Percentiles rank a stretch among this genome's conserved stretches.
phyloP scores from a whole-genome alignment of 371 early-diverging fungal species.

The Lichtheimia hyalospora region DNA sequence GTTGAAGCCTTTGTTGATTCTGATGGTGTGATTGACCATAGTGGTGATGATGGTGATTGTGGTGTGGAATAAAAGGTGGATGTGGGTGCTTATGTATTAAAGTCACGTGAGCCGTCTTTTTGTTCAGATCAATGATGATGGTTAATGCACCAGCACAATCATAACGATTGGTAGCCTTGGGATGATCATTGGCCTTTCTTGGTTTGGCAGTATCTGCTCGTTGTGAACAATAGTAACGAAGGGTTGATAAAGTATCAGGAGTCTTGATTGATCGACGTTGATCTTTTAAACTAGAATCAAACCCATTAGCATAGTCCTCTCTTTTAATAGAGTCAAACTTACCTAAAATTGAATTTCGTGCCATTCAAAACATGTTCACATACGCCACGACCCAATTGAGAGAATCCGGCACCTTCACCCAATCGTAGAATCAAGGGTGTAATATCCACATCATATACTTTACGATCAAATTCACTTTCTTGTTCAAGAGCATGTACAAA shows the following conservation, averaged over 20 bases:
- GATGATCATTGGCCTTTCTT: conserved; percentile 40
- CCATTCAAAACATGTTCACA: conserved; percentile 47
- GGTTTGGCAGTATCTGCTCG: conserved; percentile 48
- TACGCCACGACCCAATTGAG: conserved; percentile 46
- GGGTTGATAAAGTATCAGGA: conserved; percentile 44
- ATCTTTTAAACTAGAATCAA: conserved; percentile 40
- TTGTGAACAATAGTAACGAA: conserved; percentile 53
- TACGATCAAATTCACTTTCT: conserved; percentile 42
- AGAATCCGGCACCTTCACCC: conserved; percentile 36
- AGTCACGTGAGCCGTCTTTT: conserved; percentile 45
- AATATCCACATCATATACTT: conserved; percentile 42
- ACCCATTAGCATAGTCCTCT: background rate
- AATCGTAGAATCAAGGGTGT: conserved; percentile 24
- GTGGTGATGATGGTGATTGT: conserved; percentile 29
- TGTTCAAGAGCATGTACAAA: conserved; percentile 40
- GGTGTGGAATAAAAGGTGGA: conserved; percentile 47
- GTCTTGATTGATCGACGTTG: conserved; percentile 46
- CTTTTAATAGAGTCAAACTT: conserved; percentile 1
- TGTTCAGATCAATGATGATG: conserved; percentile 45
- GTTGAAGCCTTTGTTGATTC: conserved; percentile 11
- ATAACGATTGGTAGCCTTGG: conserved; percentile 43
- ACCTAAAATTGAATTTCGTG: conserved; percentile 53
- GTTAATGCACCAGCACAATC: conserved; percentile 51
- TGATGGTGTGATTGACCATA: conserved; percentile 10
- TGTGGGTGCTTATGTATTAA: conserved; percentile 47